Evolutionary conservation across 2,329 filamentous ascomycete species (phyloP), one percentile per base, ranked within the genome.

Genomic region (Ascosphaera apis): DNA sequence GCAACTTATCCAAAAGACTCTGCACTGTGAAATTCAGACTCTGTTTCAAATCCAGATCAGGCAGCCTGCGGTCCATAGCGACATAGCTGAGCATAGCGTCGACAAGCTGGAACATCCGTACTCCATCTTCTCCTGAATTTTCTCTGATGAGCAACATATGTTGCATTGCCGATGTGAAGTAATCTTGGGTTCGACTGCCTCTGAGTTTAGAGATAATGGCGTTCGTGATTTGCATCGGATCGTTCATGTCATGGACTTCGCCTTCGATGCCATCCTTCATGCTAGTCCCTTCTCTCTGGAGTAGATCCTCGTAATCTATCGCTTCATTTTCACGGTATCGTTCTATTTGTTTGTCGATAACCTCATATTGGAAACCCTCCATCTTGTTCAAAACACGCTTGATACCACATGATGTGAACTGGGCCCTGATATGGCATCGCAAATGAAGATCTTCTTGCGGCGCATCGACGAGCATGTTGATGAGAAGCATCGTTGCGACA

Each of bases 71-170:
- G 55, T 98, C 88, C 86, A 98, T 98, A 47, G 86, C 86, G 42
- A 98, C 86, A 55, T 95, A 95, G 56, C 83, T 92, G 44, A 98
- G 72, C 83, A 95, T 95, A n/a, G 81, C 76, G 56, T 98, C 88
- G 18, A 95, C 84, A 18, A 98, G 70, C 61, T 95, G 88, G 58
- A 95, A 98, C 76, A 93, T 88, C 34, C 82, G 75, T 41, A 93
- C 59, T 11, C 83, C 73, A 55, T 98, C 88, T 51, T 95, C 88
- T 34, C 78, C 77, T 47, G 91, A 82, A 43, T 83, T 88, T 49
- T 92, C 79, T 39, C 83, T 72, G 44, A 95, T 91, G 32, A 98
- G 67, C 46, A 98, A 66, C 53, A 98, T 66, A 60, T 98, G 88
- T 53, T 98, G 88, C 56, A 98, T 70, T 15, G 86, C 81, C 33